phyloP scores from a whole-genome alignment of 164 flowering plant genomes.

The Piper betle region DNA sequence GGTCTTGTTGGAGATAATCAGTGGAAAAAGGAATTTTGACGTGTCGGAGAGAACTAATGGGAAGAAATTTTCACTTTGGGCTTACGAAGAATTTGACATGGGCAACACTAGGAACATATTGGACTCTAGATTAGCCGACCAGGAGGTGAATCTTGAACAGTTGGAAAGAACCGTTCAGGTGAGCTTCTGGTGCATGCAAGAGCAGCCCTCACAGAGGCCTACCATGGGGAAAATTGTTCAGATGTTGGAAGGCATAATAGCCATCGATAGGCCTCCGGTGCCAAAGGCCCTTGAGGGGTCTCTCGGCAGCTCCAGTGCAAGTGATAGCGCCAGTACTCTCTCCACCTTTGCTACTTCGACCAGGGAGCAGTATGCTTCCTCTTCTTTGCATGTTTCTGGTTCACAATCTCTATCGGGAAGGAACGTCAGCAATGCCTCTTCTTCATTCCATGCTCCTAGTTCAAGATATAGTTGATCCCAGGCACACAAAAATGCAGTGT shows the following conservation, averaged over 20 bases:
- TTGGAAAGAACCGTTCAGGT: slow-evolving; percentile 15
- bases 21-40: slow-evolving; percentile 71
- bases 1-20: slow-evolving; percentile 71
- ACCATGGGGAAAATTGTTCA: slow-evolving; percentile 28
- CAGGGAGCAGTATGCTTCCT: slow-evolving; percentile 7
- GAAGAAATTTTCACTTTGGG: slow-evolving; percentile 66
- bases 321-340: slow-evolving; percentile 11
- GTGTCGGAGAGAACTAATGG: slow-evolving; percentile 40
- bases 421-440: neutral
- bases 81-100: slow-evolving; percentile 64
- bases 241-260: slow-evolving; percentile 26
- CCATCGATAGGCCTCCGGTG: slow-evolving; percentile 20
- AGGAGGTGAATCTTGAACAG: slow-evolving; percentile 20
- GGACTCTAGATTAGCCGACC: slow-evolving; percentile 17
- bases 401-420: slow-evolving; percentile 10
- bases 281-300: slow-evolving; percentile 21
- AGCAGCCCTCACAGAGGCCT: slow-evolving; percentile 29
- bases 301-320: slow-evolving; percentile 9
- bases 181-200: slow-evolving; percentile 33
- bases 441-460: neutral
- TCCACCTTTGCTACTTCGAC: slow-evolving; percentile 14
- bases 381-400: slow-evolving; percentile 11
- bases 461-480: neutral
- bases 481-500: too few relatives aligned
- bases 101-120: slow-evolving; percentile 28